These are phyloP conservation scores for Fusarium tanahbumbuense DNA, from an alignment of 2,329 filamentous ascomycete genomes.

Conservation along the genomic window DNA sequence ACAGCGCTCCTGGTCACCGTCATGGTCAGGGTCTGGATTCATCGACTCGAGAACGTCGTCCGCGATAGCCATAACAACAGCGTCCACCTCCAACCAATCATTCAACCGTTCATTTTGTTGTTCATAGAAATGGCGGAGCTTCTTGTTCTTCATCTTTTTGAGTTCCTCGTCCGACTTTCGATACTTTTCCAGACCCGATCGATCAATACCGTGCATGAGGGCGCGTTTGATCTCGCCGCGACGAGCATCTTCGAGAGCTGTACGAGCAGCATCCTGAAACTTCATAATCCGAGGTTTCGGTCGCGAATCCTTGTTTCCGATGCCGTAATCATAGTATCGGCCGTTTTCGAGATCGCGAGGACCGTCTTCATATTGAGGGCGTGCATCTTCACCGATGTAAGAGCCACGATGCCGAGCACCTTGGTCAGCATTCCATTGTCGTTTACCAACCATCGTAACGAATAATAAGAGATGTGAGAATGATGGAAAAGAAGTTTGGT, in stretches of 20 bases:
- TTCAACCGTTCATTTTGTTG: constrained; percentile 49
- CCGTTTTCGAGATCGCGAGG: constrained; percentile 43
- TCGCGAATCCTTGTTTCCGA: constrained; percentile 1
- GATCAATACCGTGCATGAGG: constrained; percentile 48
- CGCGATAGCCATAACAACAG: constrained; percentile 50
- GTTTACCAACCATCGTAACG: constrained; percentile 40
- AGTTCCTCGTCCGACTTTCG: constrained; percentile 48
- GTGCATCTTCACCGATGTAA: constrained; percentile 17
- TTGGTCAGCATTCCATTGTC: constrained; percentile 20
- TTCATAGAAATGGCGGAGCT: constrained; percentile 47
- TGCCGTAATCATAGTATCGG: constrained; percentile 9
- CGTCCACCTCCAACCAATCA: constrained; percentile 52
- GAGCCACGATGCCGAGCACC: constrained; percentile 20
- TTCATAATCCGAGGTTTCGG: constrained; percentile 52
- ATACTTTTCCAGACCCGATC: constrained; percentile 45
- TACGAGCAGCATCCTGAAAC: constrained; percentile 48
- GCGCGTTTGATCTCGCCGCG: constrained; percentile 48
- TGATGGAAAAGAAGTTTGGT: neutral
- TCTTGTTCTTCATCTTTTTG: constrained; percentile 46
- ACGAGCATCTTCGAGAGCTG: constrained; percentile 48
- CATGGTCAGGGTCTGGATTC: constrained; percentile 51
- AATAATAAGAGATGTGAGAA: neutral
- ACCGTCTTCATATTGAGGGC: constrained; percentile 16
- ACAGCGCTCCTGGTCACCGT: constrained; percentile 48
- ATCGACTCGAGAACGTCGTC: constrained; percentile 51